phyloP scores from a whole-genome alignment of 257 asterid species.

The Gentiana straminea region DNA sequence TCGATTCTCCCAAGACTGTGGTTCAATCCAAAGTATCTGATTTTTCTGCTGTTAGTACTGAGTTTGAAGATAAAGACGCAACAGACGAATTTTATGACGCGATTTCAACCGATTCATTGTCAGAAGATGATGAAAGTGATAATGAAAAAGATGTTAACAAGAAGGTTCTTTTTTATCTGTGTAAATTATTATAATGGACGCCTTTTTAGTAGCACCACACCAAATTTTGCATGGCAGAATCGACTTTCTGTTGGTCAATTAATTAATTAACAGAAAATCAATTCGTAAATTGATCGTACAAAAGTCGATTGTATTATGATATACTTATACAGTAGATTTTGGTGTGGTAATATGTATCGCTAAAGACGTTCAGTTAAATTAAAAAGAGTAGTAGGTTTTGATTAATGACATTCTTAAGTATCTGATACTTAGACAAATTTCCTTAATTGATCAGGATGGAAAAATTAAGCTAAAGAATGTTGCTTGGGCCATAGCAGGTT shows the following conservation, averaged over 20 bases:
- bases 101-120: constrained; percentile 56
- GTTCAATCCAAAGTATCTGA: constrained; percentile 48
- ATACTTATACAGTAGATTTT: no score
- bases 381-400: no score
- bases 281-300: no score
- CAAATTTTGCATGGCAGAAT: no score
- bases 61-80: constrained; percentile 54
- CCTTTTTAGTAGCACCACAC: background rate
- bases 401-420: no score
- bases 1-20: constrained; percentile 36
- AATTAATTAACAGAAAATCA: no score
- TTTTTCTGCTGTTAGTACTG: constrained; percentile 41
- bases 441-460: constrained; percentile 30
- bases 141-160: constrained; percentile 32
- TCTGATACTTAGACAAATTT: background rate
- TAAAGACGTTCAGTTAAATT: no score
- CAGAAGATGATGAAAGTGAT: constrained; percentile 53
- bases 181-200: background rate
- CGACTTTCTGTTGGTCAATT: no score
- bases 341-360: no score
- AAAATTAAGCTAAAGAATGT: constrained; percentile 64
- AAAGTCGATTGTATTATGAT: no score
- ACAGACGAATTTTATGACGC: constrained; percentile 92
- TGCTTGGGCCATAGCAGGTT: constrained; percentile 80
- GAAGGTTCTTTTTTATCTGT: constrained; percentile 35